phyloP scores from a whole-genome alignment of 148 eudicot species.

The Suaeda aralocaspica region DNA sequence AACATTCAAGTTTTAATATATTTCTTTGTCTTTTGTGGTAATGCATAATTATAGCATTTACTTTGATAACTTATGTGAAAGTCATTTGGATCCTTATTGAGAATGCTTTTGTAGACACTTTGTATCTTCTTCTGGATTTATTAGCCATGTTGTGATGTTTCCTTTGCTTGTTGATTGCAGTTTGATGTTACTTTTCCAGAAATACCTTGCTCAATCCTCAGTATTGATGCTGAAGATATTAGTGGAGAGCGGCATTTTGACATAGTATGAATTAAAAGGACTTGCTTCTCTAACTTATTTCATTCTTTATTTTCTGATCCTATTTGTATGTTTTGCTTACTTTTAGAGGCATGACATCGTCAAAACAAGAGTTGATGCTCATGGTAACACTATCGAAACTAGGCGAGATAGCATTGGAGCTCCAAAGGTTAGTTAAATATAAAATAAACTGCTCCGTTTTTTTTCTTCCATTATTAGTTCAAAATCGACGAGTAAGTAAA shows the following conservation, averaged over 20 bases:
- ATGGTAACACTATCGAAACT: constrained; percentile 60
- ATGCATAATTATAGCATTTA: not conserved
- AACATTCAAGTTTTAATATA: not conserved
- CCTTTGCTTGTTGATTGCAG: constrained; percentile 44
- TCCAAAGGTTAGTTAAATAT: constrained; percentile 64
- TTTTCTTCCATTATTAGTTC: not conserved
- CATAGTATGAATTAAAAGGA: constrained; percentile 52
- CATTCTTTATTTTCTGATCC: constrained; percentile 2
- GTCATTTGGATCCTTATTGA: not conserved
- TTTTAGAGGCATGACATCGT: constrained; percentile 84
- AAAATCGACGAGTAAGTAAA: not conserved
- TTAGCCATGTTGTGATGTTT: constrained; percentile 15
- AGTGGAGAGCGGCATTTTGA: constrained; percentile 96
- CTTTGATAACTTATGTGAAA: not conserved
- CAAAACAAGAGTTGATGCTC: constrained; percentile 76
- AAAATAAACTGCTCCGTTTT: constrained; percentile 11
- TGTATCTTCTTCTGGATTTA: constrained; percentile 3
- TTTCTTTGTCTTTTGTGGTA: not conserved
- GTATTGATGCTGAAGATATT: constrained; percentile 91
- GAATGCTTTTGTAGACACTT: not conserved
- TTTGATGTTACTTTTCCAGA: constrained; percentile 93
- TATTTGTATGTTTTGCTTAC: constrained; percentile 8
- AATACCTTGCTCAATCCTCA: constrained; percentile 72
- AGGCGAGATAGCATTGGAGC: constrained; percentile 78
- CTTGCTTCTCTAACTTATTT: not conserved